These are phyloP conservation scores for Neopestalotiopsis sp. DNA, from an alignment of 2,329 filamentous ascomycete genomes.

Conservation along the genomic window DNA sequence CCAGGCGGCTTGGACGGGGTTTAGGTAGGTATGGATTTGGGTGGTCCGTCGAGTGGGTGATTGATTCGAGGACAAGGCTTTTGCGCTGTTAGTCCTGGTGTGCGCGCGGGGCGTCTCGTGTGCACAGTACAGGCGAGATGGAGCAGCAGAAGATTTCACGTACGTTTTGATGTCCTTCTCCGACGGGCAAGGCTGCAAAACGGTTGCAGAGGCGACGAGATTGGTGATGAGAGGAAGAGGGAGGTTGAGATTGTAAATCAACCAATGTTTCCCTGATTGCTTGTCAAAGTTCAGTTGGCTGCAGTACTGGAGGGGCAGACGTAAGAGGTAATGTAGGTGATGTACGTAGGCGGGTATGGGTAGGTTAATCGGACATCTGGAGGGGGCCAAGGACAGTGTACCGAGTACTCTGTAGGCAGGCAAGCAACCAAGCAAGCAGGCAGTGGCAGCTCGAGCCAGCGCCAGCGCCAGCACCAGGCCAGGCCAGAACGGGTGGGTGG, in stretches of 20 bases:
- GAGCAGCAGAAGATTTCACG: neutral
- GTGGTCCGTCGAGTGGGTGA: neutral
- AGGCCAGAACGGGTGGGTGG: neutral
- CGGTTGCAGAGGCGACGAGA: neutral
- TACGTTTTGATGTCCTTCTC: neutral
- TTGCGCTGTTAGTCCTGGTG: slow-evolving; percentile 12
- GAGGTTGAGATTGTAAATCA: neutral
- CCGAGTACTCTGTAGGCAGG: neutral
- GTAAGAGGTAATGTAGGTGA: slow-evolving; percentile 5
- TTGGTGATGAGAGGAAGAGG: neutral
- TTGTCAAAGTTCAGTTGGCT: neutral
- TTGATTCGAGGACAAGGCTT: slow-evolving; percentile 3
- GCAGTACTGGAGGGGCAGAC: slow-evolving; percentile 5
- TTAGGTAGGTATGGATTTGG: neutral
- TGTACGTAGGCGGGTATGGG: neutral
- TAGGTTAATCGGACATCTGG: too few relatives aligned
- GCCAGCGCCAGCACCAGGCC: neutral
- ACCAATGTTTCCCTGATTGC: neutral
- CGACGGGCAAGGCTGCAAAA: neutral
- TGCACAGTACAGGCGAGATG: neutral
- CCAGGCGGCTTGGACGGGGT: neutral
- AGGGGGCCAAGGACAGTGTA: neutral
- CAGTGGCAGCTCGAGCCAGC: slow-evolving; percentile 4
- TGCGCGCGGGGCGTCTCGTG: neutral
- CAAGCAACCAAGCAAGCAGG: neutral